Percentiles rank a stretch among this genome's conserved stretches.
These are phyloP conservation scores for Yamadazyma friedrichii DNA, from an alignment of 1,139 yeast genomes.

Conservation along the genomic window DNA sequence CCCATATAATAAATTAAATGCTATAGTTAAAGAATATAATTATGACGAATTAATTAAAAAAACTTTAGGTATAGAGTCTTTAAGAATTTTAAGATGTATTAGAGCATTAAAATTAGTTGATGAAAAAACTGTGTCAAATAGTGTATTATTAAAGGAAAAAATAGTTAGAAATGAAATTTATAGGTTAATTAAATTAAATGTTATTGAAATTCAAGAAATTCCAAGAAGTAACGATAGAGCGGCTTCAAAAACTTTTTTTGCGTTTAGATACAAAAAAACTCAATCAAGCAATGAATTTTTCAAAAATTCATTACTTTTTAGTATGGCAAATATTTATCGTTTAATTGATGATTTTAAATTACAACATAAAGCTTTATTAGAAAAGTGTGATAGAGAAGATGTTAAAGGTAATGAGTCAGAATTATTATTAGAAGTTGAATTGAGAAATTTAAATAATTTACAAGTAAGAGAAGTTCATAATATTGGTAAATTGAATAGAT, in stretches of 20 bases:
- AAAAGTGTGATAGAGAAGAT: slow-evolving; percentile 85
- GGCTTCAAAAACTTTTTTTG: slow-evolving; percentile 81
- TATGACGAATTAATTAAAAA: slow-evolving; percentile 62
- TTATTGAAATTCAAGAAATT: slow-evolving; percentile 81
- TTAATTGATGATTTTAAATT: slow-evolving; percentile 56
- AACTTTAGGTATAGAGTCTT: slow-evolving; percentile 57
- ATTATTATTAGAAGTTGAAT: slow-evolving; percentile 70
- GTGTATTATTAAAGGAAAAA: slow-evolving; percentile 73
- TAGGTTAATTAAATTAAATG: slow-evolving; percentile 54
- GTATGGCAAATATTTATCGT: slow-evolving; percentile 62
- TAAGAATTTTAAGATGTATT: slow-evolving; percentile 66
- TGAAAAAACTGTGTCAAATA: slow-evolving; percentile 77
- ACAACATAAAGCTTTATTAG: slow-evolving; percentile 65
- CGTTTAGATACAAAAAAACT: slow-evolving; percentile 68
- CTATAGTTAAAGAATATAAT: slow-evolving; percentile 49
- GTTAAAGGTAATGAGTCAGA: slow-evolving; percentile 82
- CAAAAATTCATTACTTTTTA: slow-evolving; percentile 29
- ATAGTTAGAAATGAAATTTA: slow-evolving; percentile 68
- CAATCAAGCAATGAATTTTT: slow-evolving; percentile 55
- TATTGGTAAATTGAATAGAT: slow-evolving; percentile 53
- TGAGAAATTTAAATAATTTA: slow-evolving; percentile 63
- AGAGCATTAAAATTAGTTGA: slow-evolving; percentile 70
- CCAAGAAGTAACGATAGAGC: slow-evolving; percentile 92
- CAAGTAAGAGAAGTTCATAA: slow-evolving; percentile 56
- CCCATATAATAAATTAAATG: slow-evolving; percentile 42